Evolutionary conservation across 2,329 filamentous ascomycete genomes (phyloP).

Genomic region (Diplodia intermedia): DNA sequence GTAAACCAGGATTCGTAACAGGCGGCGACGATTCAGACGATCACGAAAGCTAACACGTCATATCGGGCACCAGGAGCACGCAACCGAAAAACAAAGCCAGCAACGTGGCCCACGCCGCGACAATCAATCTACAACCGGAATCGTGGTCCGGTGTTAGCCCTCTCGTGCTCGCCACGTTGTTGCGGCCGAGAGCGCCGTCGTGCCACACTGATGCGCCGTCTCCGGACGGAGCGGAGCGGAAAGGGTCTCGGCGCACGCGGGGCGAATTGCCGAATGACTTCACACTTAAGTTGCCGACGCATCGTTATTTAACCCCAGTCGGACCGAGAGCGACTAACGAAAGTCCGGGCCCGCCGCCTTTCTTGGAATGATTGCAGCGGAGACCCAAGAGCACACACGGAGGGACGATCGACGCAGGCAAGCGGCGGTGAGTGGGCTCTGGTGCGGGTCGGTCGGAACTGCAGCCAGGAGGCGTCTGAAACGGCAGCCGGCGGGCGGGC

Average conservation of each 20-base stretch:
- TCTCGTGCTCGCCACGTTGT: background rate
- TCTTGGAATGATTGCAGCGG: background rate
- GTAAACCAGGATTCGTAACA: background rate
- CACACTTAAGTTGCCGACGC: constrained; percentile 16
- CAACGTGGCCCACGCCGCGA: constrained; percentile 4
- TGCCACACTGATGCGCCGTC: no score
- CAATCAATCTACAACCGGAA: constrained; percentile 2
- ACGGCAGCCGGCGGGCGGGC: background rate
- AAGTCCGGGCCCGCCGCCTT: background rate
- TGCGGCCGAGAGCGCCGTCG: background rate
- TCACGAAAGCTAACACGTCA: constrained; percentile 6
- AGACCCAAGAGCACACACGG: constrained; percentile 3
- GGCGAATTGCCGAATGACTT: constrained; percentile 25
- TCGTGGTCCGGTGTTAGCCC: background rate
- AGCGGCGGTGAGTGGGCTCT: constrained; percentile 18
- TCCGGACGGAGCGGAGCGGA: constrained; percentile 5
- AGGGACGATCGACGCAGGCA: constrained; percentile 13
- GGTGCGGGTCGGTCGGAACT: background rate
- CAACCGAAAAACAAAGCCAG: background rate
- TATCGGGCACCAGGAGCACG: background rate
- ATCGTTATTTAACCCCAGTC: constrained; percentile 17
- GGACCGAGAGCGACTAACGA: constrained; percentile 11
- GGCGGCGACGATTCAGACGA: constrained; percentile 15
- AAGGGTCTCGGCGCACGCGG: constrained; percentile 5
- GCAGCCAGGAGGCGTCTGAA: background rate